Evolutionary conservation across 495 filamentous ascomycete genomes (phyloP), one percentile per base, ranked within the genome.

Genomic region (Penicillium chermesinum): DNA sequence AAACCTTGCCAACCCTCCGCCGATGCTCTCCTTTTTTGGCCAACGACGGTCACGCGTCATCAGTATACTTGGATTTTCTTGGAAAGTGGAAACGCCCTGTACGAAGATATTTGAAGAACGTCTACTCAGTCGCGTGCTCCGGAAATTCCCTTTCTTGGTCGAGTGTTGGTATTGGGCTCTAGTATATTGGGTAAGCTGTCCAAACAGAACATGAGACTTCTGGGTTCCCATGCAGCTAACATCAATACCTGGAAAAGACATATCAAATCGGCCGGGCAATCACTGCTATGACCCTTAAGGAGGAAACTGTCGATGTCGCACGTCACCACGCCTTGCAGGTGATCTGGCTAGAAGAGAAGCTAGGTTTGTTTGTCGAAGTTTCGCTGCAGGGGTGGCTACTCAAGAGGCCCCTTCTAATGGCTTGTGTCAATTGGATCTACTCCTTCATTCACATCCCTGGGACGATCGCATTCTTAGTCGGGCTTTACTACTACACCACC

Each of bases 401-500:
- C 35, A 39, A 54, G 16, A 67, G 70, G 41, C 49, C 66, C 13
- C 40, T 54, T n/a, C 46, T 67, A 14, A 76, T 78, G 75, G 64
- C 43, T 12, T 73, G 64, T 66, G 71, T 69, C 53, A 89, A 90
- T 55, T 74, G 80, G 58, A 77, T 79, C 12, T 89, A 89, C 59
- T 87, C 84, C 1, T 88, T 88, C 55, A 87, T 91, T 53, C 86
- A 90, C 62, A 89, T 91, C 46, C 87, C 86, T 0, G 86, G 85
- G 12, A 88, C 86, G 2, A 88, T 88, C 41, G 74, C 77, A 9
- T 87, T 83, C 58, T 71, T 86, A 18, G 77, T 84, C 47, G 80
- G 77, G 61, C 71, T 87, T 5, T 86, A 80, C 61, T 82, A 86
- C 62, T 80, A 79, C 53, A 86, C 82, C 25, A 82, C 75, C 39